Evolutionary conservation across 2,329 filamentous ascomycete species (phyloP).

Genomic region (Colletotrichum noveboracense): DNA sequence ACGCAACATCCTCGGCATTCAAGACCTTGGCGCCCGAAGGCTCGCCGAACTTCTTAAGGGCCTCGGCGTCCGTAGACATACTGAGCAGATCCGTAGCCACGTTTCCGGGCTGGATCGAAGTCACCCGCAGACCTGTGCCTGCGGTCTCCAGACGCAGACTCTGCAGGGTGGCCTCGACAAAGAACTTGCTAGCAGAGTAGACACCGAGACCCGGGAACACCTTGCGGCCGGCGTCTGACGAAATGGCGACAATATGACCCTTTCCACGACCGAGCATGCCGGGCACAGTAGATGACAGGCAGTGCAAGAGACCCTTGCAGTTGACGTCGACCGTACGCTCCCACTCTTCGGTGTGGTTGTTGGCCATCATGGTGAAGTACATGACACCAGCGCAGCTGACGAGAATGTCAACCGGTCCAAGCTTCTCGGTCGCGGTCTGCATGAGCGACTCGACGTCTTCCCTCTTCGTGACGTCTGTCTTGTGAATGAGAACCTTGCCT

Average conservation of each 20-base stretch:
- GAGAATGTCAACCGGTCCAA: slow-evolving; percentile 80
- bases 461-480: slow-evolving; percentile 75
- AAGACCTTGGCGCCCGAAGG: slow-evolving; percentile 77
- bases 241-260: slow-evolving; percentile 81
- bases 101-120: slow-evolving; percentile 79
- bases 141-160: slow-evolving; percentile 77
- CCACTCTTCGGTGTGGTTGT: slow-evolving; percentile 76
- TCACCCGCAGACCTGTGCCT: slow-evolving; percentile 74
- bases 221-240: slow-evolving; percentile 81
- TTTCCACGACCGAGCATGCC: slow-evolving; percentile 71
- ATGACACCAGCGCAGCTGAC: slow-evolving; percentile 83
- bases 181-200: slow-evolving; percentile 85
- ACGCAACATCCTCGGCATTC: slow-evolving; percentile 75
- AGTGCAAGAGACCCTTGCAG: slow-evolving; percentile 82
- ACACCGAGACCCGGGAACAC: slow-evolving; percentile 83
- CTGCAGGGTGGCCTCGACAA: slow-evolving; percentile 83
- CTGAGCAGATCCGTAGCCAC: slow-evolving; percentile 73
- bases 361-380: slow-evolving; percentile 90
- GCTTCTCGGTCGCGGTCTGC: slow-evolving; percentile 58
- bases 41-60: slow-evolving; percentile 79
- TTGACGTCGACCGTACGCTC: slow-evolving; percentile 84
- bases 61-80: slow-evolving; percentile 79
- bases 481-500: slow-evolving; percentile 70
- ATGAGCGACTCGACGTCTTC: slow-evolving; percentile 72
- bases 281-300: slow-evolving; percentile 72